phyloP scores from a whole-genome alignment of 2,329 filamentous ascomycete species.

The Xylaria sp. region DNA sequence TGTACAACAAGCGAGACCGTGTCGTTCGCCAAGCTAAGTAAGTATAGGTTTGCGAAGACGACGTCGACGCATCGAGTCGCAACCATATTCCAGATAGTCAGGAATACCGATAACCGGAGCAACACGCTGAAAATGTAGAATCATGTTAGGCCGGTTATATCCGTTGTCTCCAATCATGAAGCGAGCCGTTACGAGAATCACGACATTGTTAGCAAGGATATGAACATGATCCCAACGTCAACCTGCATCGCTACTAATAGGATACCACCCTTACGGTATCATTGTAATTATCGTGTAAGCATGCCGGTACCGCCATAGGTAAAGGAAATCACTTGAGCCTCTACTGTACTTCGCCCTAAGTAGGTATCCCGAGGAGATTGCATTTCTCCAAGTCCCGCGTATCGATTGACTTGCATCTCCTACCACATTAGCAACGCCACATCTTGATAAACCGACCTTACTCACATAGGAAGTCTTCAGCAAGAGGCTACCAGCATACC shows the following conservation, averaged over 20 bases:
- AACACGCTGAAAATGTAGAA: not conserved
- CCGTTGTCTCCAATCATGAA: not conserved
- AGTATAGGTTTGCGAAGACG: not conserved
- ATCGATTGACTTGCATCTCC: conserved; percentile 5
- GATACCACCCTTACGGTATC: conserved; percentile 29
- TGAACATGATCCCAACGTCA: conserved; percentile 14
- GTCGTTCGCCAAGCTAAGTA: not conserved
- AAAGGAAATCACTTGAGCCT: not conserved
- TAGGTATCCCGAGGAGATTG: not conserved
- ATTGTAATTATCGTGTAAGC: conserved; percentile 29
- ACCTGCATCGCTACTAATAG: conserved; percentile 12
- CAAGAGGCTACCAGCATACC: not conserved
- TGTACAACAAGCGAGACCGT: conserved; percentile 5
- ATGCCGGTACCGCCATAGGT: conserved; percentile 6
- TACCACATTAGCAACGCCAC: conserved; percentile 18
- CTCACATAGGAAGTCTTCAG: conserved; percentile 13
- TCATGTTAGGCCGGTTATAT: not conserved
- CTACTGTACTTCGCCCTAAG: not conserved
- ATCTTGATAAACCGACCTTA: not conserved
- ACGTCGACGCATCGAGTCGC: not conserved
- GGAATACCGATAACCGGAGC: not conserved
- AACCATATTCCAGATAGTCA: not conserved
- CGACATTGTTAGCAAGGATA: conserved; percentile 11
- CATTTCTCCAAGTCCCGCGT: conserved; percentile 15
- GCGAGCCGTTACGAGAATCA: conserved; percentile 14